Base-by-base conservation (phyloP, 2,329 filamentous ascomycete genomes). In the Zymoseptoria pseudotritici region DNA sequence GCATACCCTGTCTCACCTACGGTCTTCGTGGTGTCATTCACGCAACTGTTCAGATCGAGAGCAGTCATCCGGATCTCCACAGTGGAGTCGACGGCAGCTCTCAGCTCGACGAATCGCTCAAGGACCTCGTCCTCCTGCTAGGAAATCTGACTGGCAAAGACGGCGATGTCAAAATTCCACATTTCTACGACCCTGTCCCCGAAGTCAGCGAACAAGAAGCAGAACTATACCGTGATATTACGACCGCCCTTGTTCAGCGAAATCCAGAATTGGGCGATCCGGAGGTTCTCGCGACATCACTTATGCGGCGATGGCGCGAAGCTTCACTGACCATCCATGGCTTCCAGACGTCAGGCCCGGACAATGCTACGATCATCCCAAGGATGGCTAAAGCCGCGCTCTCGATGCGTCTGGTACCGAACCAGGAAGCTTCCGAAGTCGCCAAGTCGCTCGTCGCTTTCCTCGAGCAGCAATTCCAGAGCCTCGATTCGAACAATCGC, bases 81-180 rank as follows among this genome's bases (percentile, higher is more conserved):
- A 96, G 91, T 62, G 94, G 94, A 69, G 93, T 99, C n/a, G 93
- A 97, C 69, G 94, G 94, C 49, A 96, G 91, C 62, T 86, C 89
- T 63, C 83, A 95, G 76, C 84, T 94, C 61, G 90, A 96, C 61
- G 94, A 99, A 71, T 90, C 93, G 0, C 79, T 97, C 8, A 96
- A 95, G 50, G 94, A 99, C 72, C 80, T 99, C 1, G 92, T 95
- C 2, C 82, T 89, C 63, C 80, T 97, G 1, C 80, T 99, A 4
- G 85, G 89, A 1, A 91, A 86, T 56, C 81, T 99, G 49, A 94
- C 95, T 58, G 91, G 90, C 0, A 83, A 82, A 0, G 86, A 88
- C 54, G 96, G 95, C 64, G 84, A 85, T 20, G 86, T 99, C 58
- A 86, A 88, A 70, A 88, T 99, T 13, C 92, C 93, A 0, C 86